Base-by-base conservation (phyloP, 345 rosid genomes). In the Kernera saxatilis region DNA sequence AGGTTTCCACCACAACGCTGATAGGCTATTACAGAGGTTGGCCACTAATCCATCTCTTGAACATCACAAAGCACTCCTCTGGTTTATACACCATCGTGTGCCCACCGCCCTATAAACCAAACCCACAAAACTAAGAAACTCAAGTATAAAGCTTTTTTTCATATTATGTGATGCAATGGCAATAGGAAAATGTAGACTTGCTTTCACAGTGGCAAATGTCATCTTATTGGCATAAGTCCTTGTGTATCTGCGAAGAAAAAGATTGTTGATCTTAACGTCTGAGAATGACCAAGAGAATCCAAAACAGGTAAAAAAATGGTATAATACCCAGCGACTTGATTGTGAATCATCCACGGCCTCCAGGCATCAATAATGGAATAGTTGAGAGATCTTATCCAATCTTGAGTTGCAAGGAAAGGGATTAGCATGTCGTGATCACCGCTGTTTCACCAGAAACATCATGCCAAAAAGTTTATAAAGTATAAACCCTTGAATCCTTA, bases 171-270 rank as follows among this genome's bases (percentile, higher is more conserved):
- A 49, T 1, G n/a, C n/a, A n/a, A n/a, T n/a, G n/a, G n/a, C n/a
- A 10, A 36, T 21, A 5, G 11, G 9, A 23, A 2, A 7, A 37
- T 11, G 14, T 19, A 9, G 30, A 15, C 72, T 64, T 61, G 56
- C 96, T 83, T 85, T 89, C 0, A 87, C 69, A 6, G 89, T 89
- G 11, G 89, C 88, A 49, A 80, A 89, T 48, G 90, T 80, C 96
- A 87, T 82, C 23, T 26, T 52, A 61, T 84, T 89, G 1, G 85
- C 68, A 57, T 85, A 84, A 36, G 80, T 79, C 76, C 90, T 83
- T 0, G 87, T 83, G 69, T 83, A 86, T 39, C 94, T 58, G 29
- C 19, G 10, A 50, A 8, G 3, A 19, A 54, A 53, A 17, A 54
- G 4, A 32, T 18, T 10, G 32, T 50, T 23, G 55, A 50, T 50